Evolutionary conservation across 352 stramenopile genomes (phyloP), one percentile per base, ranked within the genome.

Genomic region (Globisporangium okanoganense): DNA sequence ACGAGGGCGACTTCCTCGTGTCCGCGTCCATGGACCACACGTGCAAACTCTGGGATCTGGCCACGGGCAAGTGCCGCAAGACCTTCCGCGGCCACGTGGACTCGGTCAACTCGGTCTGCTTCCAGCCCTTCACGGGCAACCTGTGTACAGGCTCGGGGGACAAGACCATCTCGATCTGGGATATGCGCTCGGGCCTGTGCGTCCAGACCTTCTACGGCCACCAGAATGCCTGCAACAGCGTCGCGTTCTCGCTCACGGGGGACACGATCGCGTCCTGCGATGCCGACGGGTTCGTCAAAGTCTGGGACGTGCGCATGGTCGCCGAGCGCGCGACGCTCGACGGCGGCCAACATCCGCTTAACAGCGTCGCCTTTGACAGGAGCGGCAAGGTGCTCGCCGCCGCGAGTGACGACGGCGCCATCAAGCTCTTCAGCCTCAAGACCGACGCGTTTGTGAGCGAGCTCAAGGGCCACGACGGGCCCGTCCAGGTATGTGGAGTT

Each of bases 241-340:
- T 98, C 20, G 71, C 75, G 54, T 91, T 97, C 56, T 87, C 82
- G 16, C 73, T 96, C 40, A 73, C 78, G 38, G 92, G 94, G 29
- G 93, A 98, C 66, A 76, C 78, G 22, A 93, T 98, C 38, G 92
- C 79, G 16, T 97, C 90, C 13, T 97, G 89, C 63, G 93, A 98
- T 64, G 92, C 94, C 10, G 94, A 98, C 67, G 93, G 94, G 10
- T 88, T 97, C 59, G 86, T 98, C 61, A 98, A 98, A 66, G 73
- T 98, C 33, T 98, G 95, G 95, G 95, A 98, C 66, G 89, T 98
- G 48, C 88, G 93, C 48, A 98, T 98, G 90, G 92, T 98, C 31
- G 85, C 90, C 25, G 93, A 98, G 75, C 75, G 92, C 7, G 76
- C 69, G 31, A 90, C 88, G 24, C 76, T 98, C 27, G 82, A 97